phyloP scores from a whole-genome alignment of 331 rosid species.

The Arachis monticola region DNA sequence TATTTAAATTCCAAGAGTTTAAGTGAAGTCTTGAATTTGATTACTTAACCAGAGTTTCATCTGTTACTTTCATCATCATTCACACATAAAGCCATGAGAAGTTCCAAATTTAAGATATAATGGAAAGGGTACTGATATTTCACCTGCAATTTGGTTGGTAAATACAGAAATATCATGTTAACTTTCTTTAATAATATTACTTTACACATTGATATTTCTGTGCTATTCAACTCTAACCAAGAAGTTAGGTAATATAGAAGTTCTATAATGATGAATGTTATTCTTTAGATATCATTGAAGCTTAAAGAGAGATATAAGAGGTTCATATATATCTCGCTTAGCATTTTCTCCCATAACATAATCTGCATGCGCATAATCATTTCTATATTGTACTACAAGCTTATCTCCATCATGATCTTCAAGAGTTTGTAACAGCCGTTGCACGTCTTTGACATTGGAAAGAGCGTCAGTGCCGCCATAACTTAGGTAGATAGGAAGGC shows the following conservation, averaged over 20 bases:
- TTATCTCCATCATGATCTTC: constrained; percentile 72
- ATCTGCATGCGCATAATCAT: constrained; percentile 94
- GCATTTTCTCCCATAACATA: constrained; percentile 89
- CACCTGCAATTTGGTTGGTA: background rate
- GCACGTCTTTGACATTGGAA: constrained; percentile 80
- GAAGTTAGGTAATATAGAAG: constrained; percentile 19
- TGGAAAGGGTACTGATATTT: background rate
- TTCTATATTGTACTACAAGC: constrained; percentile 79
- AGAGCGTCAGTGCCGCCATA: constrained; percentile 91
- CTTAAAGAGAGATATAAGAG: constrained; percentile 82
- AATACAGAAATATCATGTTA: constrained; percentile 2
- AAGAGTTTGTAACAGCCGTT: constrained; percentile 58
- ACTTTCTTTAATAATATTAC: constrained; percentile 16
- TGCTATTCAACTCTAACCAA: constrained; percentile 28
- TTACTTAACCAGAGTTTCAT: no score
- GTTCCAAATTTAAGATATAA: background rate
- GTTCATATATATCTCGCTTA: constrained; percentile 74
- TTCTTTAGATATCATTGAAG: constrained; percentile 50
- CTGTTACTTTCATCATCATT: no score
- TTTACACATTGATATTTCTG: constrained; percentile 38
- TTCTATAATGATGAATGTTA: constrained; percentile 18
- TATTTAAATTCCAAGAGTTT: no score
- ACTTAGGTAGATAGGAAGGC: constrained; percentile 76
- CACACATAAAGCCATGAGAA: no score
- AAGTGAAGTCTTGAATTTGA: no score